Conservation (phyloP, 2,329 filamentous ascomycete species). For the Fusarium sp. region DNA sequence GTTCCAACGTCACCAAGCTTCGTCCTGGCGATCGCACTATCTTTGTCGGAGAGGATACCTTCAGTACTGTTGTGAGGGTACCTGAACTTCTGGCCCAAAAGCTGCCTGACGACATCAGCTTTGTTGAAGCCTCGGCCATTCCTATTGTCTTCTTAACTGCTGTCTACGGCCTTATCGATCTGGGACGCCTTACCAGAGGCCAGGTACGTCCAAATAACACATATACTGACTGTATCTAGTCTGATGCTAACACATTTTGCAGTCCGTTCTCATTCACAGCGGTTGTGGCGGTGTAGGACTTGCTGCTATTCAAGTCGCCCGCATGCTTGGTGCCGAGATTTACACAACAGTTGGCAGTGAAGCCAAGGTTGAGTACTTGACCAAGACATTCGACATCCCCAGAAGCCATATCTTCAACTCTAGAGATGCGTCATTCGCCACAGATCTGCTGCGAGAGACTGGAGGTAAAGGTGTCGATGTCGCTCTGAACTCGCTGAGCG, state of each 20-base stretch:
- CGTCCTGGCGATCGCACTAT: not conserved
- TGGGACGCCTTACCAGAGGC: not conserved
- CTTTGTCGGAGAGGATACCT: not conserved
- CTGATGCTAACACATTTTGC: not conserved
- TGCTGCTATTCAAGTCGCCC: not conserved
- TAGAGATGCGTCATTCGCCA: not conserved
- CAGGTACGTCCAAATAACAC: not conserved
- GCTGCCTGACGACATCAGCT: not conserved
- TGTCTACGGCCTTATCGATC: not conserved
- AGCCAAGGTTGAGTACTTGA: not conserved
- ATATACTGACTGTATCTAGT: not conserved
- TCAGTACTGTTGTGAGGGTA: not conserved
- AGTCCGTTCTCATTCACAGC: not conserved
- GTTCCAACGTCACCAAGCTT: not conserved
- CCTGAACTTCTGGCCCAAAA: not conserved
- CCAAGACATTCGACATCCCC: not conserved
- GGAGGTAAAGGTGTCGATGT: not conserved
- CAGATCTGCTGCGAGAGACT: not conserved
- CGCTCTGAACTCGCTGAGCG: not conserved
- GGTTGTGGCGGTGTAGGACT: not conserved
- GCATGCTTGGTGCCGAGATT: not conserved
- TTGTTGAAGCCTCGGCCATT: not conserved
- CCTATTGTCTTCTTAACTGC: not conserved
- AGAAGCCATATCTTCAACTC: not conserved
- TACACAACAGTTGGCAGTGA: not conserved